These are phyloP conservation scores for Eucalyptus cloeziana DNA, from an alignment of 345 rosid genomes.

Conservation along the genomic window DNA sequence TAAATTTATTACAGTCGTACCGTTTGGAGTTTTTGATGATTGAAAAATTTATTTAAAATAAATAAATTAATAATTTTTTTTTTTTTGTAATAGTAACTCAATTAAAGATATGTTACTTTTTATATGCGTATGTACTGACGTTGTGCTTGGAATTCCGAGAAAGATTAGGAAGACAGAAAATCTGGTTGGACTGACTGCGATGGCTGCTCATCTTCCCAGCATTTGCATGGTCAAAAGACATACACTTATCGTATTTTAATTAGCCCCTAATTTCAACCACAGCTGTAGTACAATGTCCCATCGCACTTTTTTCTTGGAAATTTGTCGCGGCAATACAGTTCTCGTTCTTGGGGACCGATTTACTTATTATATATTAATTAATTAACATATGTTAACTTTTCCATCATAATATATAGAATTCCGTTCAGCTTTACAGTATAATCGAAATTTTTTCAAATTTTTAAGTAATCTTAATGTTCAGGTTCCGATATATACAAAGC, in stretches of 20 bases:
- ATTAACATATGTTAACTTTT: neutral
- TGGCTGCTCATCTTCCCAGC: neutral
- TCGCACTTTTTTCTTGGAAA: neutral
- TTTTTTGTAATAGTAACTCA: neutral
- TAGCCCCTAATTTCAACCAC: neutral
- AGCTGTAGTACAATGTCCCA: neutral
- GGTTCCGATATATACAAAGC: neutral
- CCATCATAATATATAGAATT: neutral
- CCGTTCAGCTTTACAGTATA: neutral
- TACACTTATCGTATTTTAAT: neutral
- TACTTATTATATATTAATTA: neutral
- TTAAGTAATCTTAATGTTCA: neutral
- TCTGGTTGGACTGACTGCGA: neutral
- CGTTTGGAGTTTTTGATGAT: rapidly evolving
- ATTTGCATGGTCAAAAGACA: neutral
- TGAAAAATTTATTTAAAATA: no score
- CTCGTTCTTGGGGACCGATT: neutral
- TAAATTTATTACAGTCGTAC: rapidly evolving
- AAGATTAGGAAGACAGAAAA: neutral
- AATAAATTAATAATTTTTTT: no score
- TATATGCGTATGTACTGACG: neutral
- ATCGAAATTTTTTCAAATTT: neutral
- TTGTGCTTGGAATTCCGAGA: neutral
- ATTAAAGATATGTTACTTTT: neutral
- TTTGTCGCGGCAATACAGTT: neutral